Evolutionary conservation across 805 yeast genomes (phyloP), one percentile per base, ranked within the genome.

Genomic region (Yamadazyma akitaensis): DNA sequence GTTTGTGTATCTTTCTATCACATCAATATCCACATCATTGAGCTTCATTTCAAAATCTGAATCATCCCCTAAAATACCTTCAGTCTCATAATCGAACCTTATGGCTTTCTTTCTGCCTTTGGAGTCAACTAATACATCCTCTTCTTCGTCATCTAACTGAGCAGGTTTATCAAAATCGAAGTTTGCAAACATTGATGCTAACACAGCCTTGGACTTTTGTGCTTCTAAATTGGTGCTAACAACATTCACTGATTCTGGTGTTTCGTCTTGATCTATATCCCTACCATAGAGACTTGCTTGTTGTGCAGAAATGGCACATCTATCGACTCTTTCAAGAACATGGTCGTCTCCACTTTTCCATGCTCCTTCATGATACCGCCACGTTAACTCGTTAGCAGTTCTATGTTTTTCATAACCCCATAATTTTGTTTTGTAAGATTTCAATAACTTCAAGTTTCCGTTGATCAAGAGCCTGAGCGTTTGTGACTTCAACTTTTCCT

Each of bases 331-430:
- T 58, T 91, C 97, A 16, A 91, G 76, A 11, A 88, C 76, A 60
- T 88, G 95, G 41, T 84, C 87, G 50, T 79, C 81, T 5, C 90
- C 90, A 62, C 86, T 88, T 54, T 76, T 77, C 97, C 97, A 89
- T 39, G 75, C 77, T 0, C 85, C 87, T 50, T 83, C 77, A 9
- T 64, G 69, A 60, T 79, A 91, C 44, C 72, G 70, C 64, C 73
- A 77, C 0, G 84, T 86, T 53, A 90, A 70, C 54, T 85, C 94
- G 30, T 76, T 73, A 2, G 75, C 61, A 2, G 75, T 70, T 56
- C 78, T 84, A 51, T 79, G 76, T 67, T 86, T 87, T 53, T 86
- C 90, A 50, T 80, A 76, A 2, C 98, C 98, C 99, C 99, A 92
- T 35, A 94, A 74, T 61, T 90, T 90, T 28, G 84, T 80, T 66